Conservation (phyloP, 2,329 filamentous ascomycete genomes). For the Aspergillus pseudoterreus region DNA sequence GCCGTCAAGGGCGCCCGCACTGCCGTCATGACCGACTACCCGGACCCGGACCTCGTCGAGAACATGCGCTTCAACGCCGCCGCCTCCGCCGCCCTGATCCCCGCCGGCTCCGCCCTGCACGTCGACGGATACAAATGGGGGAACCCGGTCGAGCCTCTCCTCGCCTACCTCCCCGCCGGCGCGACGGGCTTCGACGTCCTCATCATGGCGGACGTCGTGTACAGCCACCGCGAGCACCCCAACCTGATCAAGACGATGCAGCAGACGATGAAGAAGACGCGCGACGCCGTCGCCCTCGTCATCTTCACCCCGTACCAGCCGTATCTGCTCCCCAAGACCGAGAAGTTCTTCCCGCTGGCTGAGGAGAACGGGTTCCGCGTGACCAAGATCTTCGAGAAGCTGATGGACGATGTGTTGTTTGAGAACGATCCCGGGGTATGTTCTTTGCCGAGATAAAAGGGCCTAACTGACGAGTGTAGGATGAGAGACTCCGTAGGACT, state of each 20-base stretch:
- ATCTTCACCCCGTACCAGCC: constrained; percentile 95
- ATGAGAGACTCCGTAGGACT: constrained; percentile 74
- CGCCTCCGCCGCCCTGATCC: constrained; percentile 48
- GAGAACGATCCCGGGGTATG: constrained; percentile 75
- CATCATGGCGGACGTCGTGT: constrained; percentile 83
- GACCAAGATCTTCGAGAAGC: constrained; percentile 74
- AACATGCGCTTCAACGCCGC: constrained; percentile 75
- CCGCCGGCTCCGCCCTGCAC: constrained; percentile 45
- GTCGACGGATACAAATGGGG: constrained; percentile 84
- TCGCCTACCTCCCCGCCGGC: constrained; percentile 52
- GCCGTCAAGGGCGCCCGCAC: constrained; percentile 66
- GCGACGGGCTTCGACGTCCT: constrained; percentile 66
- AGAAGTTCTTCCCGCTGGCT: constrained; percentile 80
- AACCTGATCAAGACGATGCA: constrained; percentile 72
- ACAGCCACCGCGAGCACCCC: constrained; percentile 82
- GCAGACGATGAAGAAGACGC: constrained; percentile 57
- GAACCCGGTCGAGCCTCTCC: constrained; percentile 55
- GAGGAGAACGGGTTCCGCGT: constrained; percentile 68
- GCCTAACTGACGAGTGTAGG: constrained; percentile 40
- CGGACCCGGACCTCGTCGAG: constrained; percentile 75
- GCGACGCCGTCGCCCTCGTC: constrained; percentile 66
- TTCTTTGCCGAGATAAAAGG: constrained; percentile 4
- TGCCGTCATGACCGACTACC: constrained; percentile 81
- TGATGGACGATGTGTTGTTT: constrained; percentile 84
- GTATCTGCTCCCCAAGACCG: constrained; percentile 80